Percentiles rank a stretch among this genome's conserved stretches.
These are phyloP conservation scores for Raphanus sativus DNA, from an alignment of 345 rosid genomes.

Conservation along the genomic window DNA sequence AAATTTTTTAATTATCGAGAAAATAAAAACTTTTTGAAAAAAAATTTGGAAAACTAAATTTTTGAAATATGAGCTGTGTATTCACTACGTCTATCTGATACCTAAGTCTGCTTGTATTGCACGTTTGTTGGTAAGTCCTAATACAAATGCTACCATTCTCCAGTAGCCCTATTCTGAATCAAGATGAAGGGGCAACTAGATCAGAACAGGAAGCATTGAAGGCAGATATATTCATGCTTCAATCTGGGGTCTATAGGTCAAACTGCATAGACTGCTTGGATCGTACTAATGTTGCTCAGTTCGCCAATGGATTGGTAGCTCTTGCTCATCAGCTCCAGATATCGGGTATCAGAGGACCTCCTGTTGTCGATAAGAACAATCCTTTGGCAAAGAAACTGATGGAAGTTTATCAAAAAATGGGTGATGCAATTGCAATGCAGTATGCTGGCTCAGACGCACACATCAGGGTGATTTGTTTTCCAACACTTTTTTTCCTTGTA, in stretches of 20 bases:
- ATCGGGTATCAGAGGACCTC: slow-evolving; percentile 53
- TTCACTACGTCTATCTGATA: not conserved
- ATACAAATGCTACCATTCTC: slow-evolving; percentile 34
- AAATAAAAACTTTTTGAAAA: no score
- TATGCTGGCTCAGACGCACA: slow-evolving; percentile 98
- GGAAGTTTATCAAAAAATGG: slow-evolving; percentile 76
- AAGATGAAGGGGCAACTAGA: slow-evolving; percentile 36
- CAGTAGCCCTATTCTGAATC: slow-evolving; percentile 44
- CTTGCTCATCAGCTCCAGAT: slow-evolving; percentile 68
- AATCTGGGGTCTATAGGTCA: slow-evolving; percentile 81
- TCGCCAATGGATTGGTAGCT: slow-evolving; percentile 72
- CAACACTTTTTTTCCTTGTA: not conserved
- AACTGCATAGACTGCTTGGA: slow-evolving; percentile 96
- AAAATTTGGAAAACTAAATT: not conserved
- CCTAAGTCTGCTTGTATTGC: not conserved
- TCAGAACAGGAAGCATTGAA: slow-evolving; percentile 27
- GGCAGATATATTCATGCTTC: slow-evolving; percentile 44
- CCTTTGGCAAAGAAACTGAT: slow-evolving; percentile 68
- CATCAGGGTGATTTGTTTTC: slow-evolving; percentile 56
- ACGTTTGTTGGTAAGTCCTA: slow-evolving; percentile 8
- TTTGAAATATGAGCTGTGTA: not conserved
- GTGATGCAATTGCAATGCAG: slow-evolving; percentile 82
- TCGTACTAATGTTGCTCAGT: slow-evolving; percentile 95
- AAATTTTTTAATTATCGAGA: not conserved
- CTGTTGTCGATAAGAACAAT: slow-evolving; percentile 56